phyloP scores from a whole-genome alignment of 192 early-diverging fungal species.

The Backusella psychrophila region DNA sequence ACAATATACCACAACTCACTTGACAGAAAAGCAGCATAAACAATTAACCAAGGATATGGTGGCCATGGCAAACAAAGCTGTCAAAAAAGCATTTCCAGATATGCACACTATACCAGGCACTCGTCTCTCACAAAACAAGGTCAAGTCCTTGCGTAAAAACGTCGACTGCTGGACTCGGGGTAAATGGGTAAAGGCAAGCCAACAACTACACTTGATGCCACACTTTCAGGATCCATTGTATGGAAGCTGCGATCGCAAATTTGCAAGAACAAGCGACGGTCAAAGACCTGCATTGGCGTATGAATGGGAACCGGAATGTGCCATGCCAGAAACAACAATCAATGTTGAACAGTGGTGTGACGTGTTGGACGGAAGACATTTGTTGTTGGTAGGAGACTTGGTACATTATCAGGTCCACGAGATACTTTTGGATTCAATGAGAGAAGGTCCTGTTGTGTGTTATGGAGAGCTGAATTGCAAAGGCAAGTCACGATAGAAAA shows the following conservation, averaged over 20 bases:
- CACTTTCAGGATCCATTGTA: conserved; percentile 37
- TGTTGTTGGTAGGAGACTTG: conserved; percentile 49
- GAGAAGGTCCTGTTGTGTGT: conserved; percentile 48
- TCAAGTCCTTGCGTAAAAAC: neutral
- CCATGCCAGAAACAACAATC: neutral
- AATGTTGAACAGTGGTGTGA: conserved; percentile 34
- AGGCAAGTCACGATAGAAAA: conserved; percentile 12
- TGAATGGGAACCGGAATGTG: conserved; percentile 22
- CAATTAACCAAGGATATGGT: neutral
- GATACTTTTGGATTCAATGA: conserved; percentile 47
- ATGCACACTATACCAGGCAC: neutral
- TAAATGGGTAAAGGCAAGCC: conserved; percentile 7
- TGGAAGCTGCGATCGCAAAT: conserved; percentile 26
- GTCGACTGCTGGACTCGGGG: conserved; percentile 34
- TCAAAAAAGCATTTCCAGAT: neutral
- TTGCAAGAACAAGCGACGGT: neutral
- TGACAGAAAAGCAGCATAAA: neutral
- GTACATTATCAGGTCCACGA: conserved; percentile 55
- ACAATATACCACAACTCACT: neutral
- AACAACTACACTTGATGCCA: neutral
- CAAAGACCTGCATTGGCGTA: conserved; percentile 16
- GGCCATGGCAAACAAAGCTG: neutral
- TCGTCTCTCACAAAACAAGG: neutral
- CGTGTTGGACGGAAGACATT: conserved; percentile 35
- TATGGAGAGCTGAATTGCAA: conserved; percentile 56